Evolutionary conservation across 768 basidiomycete species (phyloP), one percentile per base, ranked within the genome.

Genomic region (Phaeotremella fagi): DNA sequence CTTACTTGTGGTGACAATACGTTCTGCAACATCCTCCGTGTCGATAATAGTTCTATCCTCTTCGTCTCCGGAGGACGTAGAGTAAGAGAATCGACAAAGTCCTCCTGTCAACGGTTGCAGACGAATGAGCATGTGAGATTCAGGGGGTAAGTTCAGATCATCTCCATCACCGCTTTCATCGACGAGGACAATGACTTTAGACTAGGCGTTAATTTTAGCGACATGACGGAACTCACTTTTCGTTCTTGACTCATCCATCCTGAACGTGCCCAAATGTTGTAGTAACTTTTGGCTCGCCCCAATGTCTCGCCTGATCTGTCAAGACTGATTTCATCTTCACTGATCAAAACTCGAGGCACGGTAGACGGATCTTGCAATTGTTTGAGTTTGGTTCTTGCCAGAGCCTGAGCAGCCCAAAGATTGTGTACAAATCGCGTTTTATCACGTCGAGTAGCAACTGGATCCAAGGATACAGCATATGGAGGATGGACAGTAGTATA

Each of bases 401-500:
- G 82, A 6, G 89, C 89, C 70, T 97, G 91, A 22, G 84, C 84
- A 37, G 80, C 80, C 91, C 91, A 97, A 11, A 97, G 75, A 68
- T 90, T 90, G 60, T 90, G 84, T 27, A 97, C 75, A 68, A 97
- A 97, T 7, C 86, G 81, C 35, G 80, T 79, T 74, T 92, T 94
- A 70, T 87, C 86, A 5, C 68, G 70, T 51, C 82, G 79, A 3
- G 83, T 81, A 48, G 81, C 80, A 0, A 77, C 74, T 16, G 86
- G 85, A 65, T 90, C 86, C 28, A 85, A 69, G 52, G 83, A 82
- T 38, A 82, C 46, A 0, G 85, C 78, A 27, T 80, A 76, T 25
- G 88, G 87, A 2, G 90, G 88, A 52, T 82, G 81, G 6, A 90
- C 88, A 5, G 86, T 85, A 2, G 84, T 81, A 50, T 86, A 78